phyloP scores from a whole-genome alignment of 441 rosid genomes.

The Populus tomentosa region DNA sequence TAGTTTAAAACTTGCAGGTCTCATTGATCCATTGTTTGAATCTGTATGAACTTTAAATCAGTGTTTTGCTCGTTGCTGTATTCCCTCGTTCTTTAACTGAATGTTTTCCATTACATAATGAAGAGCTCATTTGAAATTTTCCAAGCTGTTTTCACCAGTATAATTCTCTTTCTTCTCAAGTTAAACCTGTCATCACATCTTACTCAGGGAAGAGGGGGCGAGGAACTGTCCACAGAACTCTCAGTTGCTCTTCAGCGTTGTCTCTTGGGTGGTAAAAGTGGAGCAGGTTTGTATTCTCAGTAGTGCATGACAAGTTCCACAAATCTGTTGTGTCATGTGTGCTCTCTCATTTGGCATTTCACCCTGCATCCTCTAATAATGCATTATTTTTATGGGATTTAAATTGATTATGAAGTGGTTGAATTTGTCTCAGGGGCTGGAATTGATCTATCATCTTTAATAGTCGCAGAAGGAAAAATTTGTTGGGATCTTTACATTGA shows the following conservation, averaged over 20 bases:
- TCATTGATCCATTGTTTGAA: not conserved
- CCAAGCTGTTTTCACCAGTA: too few relatives aligned
- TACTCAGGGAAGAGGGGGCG: conserved; percentile 84
- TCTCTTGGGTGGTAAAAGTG: conserved; percentile 85
- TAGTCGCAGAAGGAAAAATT: conserved; percentile 72
- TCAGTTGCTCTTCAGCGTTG: conserved; percentile 62
- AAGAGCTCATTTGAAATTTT: not conserved
- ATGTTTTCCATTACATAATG: not conserved
- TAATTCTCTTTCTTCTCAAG: conserved; percentile 2
- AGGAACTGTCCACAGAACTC: conserved; percentile 77
- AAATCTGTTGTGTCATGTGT: not conserved
- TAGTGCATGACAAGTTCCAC: not conserved
- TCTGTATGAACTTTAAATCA: not conserved
- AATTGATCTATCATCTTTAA: conserved; percentile 63
- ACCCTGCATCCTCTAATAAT: not conserved
- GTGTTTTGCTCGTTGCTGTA: not conserved
- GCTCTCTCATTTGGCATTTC: not conserved
- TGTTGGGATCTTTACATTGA: conserved; percentile 94
- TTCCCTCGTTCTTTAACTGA: not conserved
- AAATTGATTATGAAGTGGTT: not conserved
- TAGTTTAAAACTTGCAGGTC: not conserved
- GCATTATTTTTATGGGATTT: not conserved
- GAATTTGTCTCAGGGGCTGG: conserved; percentile 58
- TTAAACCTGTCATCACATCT: conserved; percentile 13
- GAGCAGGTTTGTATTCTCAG: conserved; percentile 49